Conservation (phyloP, 352 stramenopile species). For the Phytophthora constricta region DNA sequence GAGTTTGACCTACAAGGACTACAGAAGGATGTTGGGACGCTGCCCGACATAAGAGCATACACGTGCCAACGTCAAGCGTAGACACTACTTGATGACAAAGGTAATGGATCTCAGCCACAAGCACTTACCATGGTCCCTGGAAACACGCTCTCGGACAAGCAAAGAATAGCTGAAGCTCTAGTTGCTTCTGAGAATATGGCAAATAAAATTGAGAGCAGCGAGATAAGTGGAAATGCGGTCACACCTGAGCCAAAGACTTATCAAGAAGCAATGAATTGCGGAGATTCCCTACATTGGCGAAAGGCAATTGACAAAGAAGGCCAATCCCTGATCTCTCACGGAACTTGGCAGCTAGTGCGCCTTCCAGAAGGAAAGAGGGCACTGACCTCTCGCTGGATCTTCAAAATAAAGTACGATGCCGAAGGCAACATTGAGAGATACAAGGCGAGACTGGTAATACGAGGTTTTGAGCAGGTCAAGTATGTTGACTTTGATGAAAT, state of each 20-base stretch:
- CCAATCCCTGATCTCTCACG: constrained; percentile 7
- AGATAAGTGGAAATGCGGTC: background rate
- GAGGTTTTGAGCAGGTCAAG: constrained; percentile 16
- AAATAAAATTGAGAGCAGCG: constrained; percentile 8
- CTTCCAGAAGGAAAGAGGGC: constrained; percentile 15
- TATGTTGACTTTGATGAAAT: constrained; percentile 20
- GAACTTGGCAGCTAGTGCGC: constrained; percentile 2
- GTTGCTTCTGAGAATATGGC: constrained; percentile 18
- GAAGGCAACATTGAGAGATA: constrained; percentile 9
- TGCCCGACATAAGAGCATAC: constrained; percentile 6
- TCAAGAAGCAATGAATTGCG: constrained; percentile 1
- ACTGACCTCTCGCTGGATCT: constrained; percentile 23
- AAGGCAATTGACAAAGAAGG: constrained; percentile 22
- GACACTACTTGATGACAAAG: background rate
- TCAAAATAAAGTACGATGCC: constrained; percentile 20
- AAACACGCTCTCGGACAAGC: constrained; percentile 4
- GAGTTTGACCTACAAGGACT: constrained; percentile 15
- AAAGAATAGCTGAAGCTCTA: constrained; percentile 3
- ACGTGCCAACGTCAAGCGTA: background rate
- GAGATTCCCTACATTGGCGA: constrained; percentile 9
- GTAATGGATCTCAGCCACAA: constrained; percentile 9
- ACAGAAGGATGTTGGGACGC: background rate
- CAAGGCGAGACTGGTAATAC: constrained; percentile 16
- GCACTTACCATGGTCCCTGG: constrained; percentile 13
- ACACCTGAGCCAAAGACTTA: constrained; percentile 9